Evolutionary conservation across 2,329 filamentous ascomycete species (phyloP).

Genomic region (Emmonsiellopsis sp.): DNA sequence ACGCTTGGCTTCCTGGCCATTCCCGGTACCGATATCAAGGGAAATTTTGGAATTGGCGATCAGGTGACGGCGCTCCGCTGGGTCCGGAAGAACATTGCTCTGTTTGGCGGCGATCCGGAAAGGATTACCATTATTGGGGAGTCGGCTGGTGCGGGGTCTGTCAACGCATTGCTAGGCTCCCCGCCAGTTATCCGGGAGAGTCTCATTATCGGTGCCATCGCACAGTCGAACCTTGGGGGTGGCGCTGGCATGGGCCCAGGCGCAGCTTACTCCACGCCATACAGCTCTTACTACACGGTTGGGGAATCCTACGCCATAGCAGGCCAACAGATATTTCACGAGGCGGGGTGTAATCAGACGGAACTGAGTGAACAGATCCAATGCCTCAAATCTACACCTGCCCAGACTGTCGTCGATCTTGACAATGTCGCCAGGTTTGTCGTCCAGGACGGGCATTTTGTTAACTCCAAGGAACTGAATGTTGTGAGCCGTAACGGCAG

Average conservation of each 20-base stretch:
- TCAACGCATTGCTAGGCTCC: slow-evolving; percentile 3
- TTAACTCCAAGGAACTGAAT: neutral
- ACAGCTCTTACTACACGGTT: slow-evolving; percentile 48
- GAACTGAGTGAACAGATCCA: slow-evolving; percentile 35
- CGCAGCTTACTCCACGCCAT: slow-evolving; percentile 42
- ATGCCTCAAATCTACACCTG: slow-evolving; percentile 36
- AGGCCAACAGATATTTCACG: slow-evolving; percentile 40
- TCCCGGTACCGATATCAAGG: slow-evolving; percentile 35
- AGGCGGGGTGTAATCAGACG: slow-evolving; percentile 38
- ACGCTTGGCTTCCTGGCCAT: slow-evolving; percentile 41
- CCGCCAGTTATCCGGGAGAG: slow-evolving; percentile 12
- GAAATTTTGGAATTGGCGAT: slow-evolving; percentile 40
- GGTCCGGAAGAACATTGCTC: slow-evolving; percentile 30
- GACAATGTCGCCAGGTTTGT: slow-evolving; percentile 33
- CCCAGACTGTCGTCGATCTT: slow-evolving; percentile 7
- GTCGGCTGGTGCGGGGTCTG: slow-evolving; percentile 32
- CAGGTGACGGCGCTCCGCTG: slow-evolving; percentile 35
- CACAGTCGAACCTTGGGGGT: slow-evolving; percentile 1
- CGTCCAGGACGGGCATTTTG: neutral
- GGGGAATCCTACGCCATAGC: slow-evolving; percentile 39
- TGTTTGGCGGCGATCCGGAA: slow-evolving; percentile 33
- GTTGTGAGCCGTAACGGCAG: slow-evolving; percentile 15
- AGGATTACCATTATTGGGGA: slow-evolving; percentile 37
- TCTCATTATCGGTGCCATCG: slow-evolving; percentile 9
- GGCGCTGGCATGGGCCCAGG: neutral